phyloP scores from a whole-genome alignment of 768 basidiomycete species.

The Suillus variegatus region DNA sequence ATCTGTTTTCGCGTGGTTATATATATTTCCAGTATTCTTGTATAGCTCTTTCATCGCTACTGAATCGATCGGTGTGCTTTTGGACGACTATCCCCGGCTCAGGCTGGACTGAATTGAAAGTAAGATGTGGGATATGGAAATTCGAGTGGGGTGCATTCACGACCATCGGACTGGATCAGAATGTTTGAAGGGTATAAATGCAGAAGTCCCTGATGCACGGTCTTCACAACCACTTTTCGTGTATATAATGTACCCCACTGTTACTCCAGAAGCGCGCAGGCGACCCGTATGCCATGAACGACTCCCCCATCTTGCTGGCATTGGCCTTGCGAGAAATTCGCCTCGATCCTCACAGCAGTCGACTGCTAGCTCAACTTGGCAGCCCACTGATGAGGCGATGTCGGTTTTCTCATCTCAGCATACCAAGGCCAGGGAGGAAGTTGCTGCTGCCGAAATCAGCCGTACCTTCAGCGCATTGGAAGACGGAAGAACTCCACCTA shows the following conservation, averaged over 20 bases:
- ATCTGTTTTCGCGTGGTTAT: slow-evolving; percentile 16
- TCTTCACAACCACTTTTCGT: neutral
- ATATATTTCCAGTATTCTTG: slow-evolving; percentile 7
- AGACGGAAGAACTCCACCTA: slow-evolving; percentile 13
- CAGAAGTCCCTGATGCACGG: neutral
- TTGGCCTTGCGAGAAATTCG: neutral
- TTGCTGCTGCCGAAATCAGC: slow-evolving; percentile 3
- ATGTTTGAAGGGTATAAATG: neutral
- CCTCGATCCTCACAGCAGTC: slow-evolving; percentile 2
- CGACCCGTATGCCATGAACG: slow-evolving; percentile 2
- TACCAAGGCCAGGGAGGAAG: neutral
- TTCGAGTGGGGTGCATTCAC: neutral
- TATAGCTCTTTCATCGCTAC: slow-evolving; percentile 5
- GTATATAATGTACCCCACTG: neutral
- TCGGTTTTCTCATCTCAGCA: neutral
- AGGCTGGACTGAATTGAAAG: slow-evolving; percentile 1
- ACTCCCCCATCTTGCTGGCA: slow-evolving; percentile 5
- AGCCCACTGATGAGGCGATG: neutral
- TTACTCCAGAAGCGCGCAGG: neutral
- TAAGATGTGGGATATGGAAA: neutral
- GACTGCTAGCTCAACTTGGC: slow-evolving; percentile 2
- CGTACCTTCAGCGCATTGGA: slow-evolving; percentile 11
- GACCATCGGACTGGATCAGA: neutral
- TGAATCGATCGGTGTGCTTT: slow-evolving; percentile 4
- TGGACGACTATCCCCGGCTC: neutral